Conservation (phyloP, 371 early-diverging fungal genomes). For the Mortierella sp. region DNA sequence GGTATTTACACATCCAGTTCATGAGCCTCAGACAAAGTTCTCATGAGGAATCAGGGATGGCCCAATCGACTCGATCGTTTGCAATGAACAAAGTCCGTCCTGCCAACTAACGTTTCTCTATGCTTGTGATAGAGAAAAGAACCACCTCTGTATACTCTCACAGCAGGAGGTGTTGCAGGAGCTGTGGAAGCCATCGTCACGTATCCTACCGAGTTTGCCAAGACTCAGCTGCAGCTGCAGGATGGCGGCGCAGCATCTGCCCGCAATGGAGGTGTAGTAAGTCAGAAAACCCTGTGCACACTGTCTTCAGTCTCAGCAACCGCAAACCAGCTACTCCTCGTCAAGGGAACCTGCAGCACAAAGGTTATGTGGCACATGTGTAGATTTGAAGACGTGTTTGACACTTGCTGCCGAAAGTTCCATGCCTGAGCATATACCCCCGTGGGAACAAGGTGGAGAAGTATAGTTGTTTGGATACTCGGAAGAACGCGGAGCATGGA, state of each 20-base stretch:
- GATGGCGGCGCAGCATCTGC: slow-evolving; percentile 54
- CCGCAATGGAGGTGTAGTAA: slow-evolving; percentile 38
- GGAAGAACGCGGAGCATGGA: no score
- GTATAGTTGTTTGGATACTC: no score
- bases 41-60: neutral
- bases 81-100: no score
- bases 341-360: no score
- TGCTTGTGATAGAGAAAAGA: slow-evolving; percentile 3
- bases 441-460: no score
- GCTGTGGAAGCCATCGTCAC: slow-evolving; percentile 88
- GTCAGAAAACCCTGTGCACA: neutral
- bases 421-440: no score
- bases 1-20: neutral
- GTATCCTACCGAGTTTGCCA: slow-evolving; percentile 94
- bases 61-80: no score
- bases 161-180: slow-evolving; percentile 89
- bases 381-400: no score
- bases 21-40: neutral
- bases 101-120: neutral
- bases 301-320: neutral
- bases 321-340: no score
- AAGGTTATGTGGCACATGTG: no score
- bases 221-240: slow-evolving; percentile 93
- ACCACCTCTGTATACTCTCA: slow-evolving; percentile 59
- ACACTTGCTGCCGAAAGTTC: no score